A percentile compares a stretch with the other conserved stretches of the same genome.
Conservation (phyloP, 768 basidiomycete genomes). For the Boletus tomentosulus region DNA sequence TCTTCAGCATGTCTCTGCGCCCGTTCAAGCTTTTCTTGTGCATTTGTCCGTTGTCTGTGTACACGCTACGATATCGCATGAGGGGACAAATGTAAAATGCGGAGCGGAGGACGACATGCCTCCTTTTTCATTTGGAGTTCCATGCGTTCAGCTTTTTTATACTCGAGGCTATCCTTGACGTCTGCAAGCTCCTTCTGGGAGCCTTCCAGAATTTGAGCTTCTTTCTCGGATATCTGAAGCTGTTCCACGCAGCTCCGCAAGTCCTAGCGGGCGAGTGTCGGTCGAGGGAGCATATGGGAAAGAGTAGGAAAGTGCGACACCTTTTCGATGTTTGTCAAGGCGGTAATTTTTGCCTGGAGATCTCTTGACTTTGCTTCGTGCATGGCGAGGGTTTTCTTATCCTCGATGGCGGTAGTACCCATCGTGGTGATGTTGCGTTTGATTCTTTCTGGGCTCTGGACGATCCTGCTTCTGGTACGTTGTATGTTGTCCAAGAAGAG, state of each 20-base stretch:
- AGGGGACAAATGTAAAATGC: not conserved
- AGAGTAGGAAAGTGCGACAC: conserved; percentile 32
- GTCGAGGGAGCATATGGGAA: not conserved
- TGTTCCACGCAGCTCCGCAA: conserved; percentile 69
- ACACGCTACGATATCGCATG: conserved; percentile 51
- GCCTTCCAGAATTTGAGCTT: conserved; percentile 56
- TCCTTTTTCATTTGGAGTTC: conserved; percentile 66
- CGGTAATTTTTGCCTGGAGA: conserved; percentile 68
- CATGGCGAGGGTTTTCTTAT: conserved; percentile 59
- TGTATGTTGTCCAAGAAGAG: conserved; percentile 56
- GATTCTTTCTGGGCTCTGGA: conserved; percentile 89
- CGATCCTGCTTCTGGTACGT: conserved; percentile 69
- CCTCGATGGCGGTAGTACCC: conserved; percentile 60
- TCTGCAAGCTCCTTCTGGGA: conserved; percentile 67
- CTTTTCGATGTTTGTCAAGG: conserved; percentile 71
- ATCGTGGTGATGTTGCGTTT: conserved; percentile 79
- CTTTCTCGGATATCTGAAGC: conserved; percentile 68
- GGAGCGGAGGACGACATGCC: conserved; percentile 35
- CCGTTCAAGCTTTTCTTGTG: conserved; percentile 76
- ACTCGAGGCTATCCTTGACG: conserved; percentile 63
- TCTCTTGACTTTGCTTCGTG: conserved; percentile 77
- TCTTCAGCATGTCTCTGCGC: conserved; percentile 79
- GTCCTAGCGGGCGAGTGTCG: conserved; percentile 43
- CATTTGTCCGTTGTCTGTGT: conserved; percentile 75
- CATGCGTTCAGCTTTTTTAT: conserved; percentile 70